Base-by-base conservation (phyloP, 75 land plant genomes). In the Sequoiadendron giganteum region DNA sequence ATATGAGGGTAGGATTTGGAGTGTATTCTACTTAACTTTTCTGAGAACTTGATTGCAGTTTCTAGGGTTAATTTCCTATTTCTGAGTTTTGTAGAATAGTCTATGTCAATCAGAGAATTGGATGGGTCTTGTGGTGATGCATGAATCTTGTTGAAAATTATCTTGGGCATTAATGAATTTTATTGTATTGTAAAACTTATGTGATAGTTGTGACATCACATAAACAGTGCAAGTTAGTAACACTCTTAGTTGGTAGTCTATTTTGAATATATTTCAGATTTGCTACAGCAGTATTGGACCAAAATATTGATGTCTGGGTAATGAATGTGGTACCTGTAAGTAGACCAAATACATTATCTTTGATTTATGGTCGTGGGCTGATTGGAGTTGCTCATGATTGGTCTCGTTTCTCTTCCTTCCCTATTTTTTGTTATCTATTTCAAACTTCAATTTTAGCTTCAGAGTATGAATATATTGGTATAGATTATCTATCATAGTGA, bases 1-100 rank as follows among this genome's bases (percentile, higher is more conserved):
- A 97, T 87, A 93, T 96, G 94, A 94, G 92, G 87, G 99, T 98
- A 80, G 97, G 96, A 13, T 95, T 93, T 93, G 99, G 99, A 89
- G 98, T 98, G 99, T 97, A 95, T 43, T 1, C n/a, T 85, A 0
- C 83, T 86, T 40, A 18, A 1, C 32, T 88, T 76, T 42, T 85
- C 45, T 15, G 49, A 32, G 49, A 82, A 82, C 34, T 82, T 10
- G 14, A 82, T 43, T 82, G 5, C 56, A 1, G 56, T 85, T 85
- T 56, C 56, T 16, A 82, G 49, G 47, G 13, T 45, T n/a, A n/a
- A n/a, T n/a, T n/a, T n/a, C n/a, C n/a, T n/a, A n/a, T n/a, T n/a
- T n/a, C n/a, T n/a, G n/a, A n/a, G n/a, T n/a, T n/a, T n/a, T n/a
- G n/a, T n/a, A n/a, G n/a, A n/a, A n/a, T n/a, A n/a, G n/a, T n/a